Percentiles rank a stretch among this genome's conserved stretches.
These are phyloP conservation scores for Ensete ventricosum DNA, from an alignment of 176 grass and related monocot genomes.

Conservation along the genomic window DNA sequence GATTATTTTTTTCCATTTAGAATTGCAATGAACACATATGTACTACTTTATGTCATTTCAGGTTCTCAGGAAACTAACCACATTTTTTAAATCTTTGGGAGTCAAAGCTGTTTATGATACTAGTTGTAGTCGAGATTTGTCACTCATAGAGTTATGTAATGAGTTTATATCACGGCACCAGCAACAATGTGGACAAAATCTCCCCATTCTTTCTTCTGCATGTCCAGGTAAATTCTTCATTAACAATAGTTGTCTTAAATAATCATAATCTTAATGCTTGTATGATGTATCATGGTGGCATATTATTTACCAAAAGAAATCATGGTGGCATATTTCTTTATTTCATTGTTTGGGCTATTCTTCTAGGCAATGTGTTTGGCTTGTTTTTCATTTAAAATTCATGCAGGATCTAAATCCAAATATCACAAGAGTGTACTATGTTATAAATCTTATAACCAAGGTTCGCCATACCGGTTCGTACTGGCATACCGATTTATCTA, in stretches of 20 bases:
- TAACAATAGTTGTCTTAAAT: neutral
- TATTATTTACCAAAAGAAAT: neutral
- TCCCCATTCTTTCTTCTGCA: conserved; percentile 84
- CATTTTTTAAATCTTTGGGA: conserved; percentile 73
- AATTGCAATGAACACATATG: neutral
- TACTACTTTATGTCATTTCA: conserved; percentile 26
- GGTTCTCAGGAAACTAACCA: conserved; percentile 74
- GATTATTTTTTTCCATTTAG: neutral
- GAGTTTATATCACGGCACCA: conserved; percentile 78
- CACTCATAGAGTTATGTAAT: conserved; percentile 83
- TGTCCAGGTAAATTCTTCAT: conserved; percentile 56
- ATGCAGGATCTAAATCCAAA: no score
- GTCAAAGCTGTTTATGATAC: conserved; percentile 83
- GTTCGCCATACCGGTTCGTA: no score
- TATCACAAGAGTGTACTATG: no score
- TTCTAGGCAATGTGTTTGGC: neutral
- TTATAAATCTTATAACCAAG: no score
- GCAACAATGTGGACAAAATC: conserved; percentile 41
- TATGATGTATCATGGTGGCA: neutral
- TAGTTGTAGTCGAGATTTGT: conserved; percentile 75
- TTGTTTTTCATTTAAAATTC: no score
- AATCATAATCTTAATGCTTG: no score
- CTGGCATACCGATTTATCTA: no score
- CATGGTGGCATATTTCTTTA: neutral
- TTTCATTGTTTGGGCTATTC: neutral